Evolutionary conservation across 129 eudicot species (phyloP).

Genomic region (Rutidosis leptorrhynchoides): DNA sequence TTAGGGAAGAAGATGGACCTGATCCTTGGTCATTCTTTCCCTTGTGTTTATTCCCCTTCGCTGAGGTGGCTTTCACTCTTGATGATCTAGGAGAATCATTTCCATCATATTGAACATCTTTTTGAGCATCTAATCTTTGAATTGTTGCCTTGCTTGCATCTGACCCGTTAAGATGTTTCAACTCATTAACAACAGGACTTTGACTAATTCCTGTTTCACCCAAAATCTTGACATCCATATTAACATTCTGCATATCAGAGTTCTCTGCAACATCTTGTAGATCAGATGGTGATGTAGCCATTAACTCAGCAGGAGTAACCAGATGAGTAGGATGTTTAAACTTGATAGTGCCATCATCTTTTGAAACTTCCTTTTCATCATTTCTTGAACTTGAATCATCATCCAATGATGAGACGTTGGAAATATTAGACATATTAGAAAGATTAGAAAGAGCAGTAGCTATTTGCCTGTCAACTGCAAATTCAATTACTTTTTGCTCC

Average conservation of each 20-base stretch:
- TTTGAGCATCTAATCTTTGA: constrained; percentile 44
- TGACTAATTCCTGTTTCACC: constrained; percentile 60
- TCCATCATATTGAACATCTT: constrained; percentile 43
- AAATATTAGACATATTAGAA: constrained; percentile 27
- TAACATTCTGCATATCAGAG: constrained; percentile 48
- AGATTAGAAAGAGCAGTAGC: constrained; percentile 47
- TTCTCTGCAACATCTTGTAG: constrained; percentile 43
- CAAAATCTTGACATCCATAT: constrained; percentile 73
- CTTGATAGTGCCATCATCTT: constrained; percentile 32
- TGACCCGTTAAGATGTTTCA: constrained; percentile 42
- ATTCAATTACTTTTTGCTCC: constrained; percentile 50
- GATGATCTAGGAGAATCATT: constrained; percentile 38
- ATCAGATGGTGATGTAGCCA: constrained; percentile 71
- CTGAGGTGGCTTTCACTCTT: constrained; percentile 29
- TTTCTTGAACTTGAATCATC: constrained; percentile 40
- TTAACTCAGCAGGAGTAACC: constrained; percentile 88
- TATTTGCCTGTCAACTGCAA: constrained; percentile 58
- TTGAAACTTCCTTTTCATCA: constrained; percentile 28
- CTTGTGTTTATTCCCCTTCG: constrained; percentile 57
- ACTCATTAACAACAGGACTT: constrained; percentile 44
- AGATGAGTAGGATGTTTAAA: constrained; percentile 91
- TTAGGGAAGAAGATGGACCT: constrained; percentile 41
- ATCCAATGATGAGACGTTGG: constrained; percentile 31
- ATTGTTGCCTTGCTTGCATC: constrained; percentile 40
- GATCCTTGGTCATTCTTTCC: constrained; percentile 60